These are phyloP conservation scores for Berkeleyomyces rouxiae DNA, from an alignment of 2,329 filamentous ascomycete genomes.

Conservation along the genomic window DNA sequence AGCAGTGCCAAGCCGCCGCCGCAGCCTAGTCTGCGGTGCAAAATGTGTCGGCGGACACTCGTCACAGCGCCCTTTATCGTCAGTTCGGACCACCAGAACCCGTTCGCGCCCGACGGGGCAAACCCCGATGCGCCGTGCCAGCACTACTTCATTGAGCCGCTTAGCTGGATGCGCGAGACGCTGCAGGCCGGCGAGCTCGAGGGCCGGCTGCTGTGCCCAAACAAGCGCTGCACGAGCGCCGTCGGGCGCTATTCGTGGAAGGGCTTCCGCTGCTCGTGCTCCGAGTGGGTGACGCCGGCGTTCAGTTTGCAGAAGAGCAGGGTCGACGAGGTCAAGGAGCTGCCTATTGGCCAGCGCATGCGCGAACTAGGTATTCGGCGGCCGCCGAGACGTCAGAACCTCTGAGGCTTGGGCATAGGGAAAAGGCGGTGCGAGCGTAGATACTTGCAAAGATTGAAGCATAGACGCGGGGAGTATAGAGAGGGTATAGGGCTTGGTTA, in stretches of 20 bases:
- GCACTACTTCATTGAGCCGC: constrained; percentile 79
- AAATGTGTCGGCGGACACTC: constrained; percentile 64
- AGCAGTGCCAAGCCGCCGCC: constrained; percentile 4
- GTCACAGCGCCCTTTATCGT: constrained; percentile 45
- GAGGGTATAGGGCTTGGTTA: neutral
- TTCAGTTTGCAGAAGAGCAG: constrained; percentile 71
- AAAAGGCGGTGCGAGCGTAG: neutral
- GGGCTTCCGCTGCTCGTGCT: constrained; percentile 81
- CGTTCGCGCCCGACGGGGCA: constrained; percentile 17
- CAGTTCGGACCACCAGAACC: constrained; percentile 31
- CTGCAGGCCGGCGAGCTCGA: constrained; percentile 69
- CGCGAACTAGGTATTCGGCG: constrained; percentile 33
- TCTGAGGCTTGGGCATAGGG: constrained; percentile 16
- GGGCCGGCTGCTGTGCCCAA: constrained; percentile 72
- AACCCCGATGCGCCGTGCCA: constrained; percentile 37
- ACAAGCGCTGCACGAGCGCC: constrained; percentile 57
- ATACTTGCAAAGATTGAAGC: neutral
- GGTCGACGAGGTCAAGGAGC: constrained; percentile 49
- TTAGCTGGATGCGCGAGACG: constrained; percentile 84
- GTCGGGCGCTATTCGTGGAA: constrained; percentile 94
- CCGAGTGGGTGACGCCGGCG: constrained; percentile 76
- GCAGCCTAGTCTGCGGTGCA: constrained; percentile 47
- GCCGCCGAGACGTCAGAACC: constrained; percentile 30
- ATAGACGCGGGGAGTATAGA: neutral
- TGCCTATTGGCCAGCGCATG: constrained; percentile 15